Percentiles rank a stretch among this genome's conserved stretches.
These are phyloP conservation scores for Ilyonectria mors-panacis DNA, from an alignment of 2,329 filamentous ascomycete genomes.

Conservation along the genomic window DNA sequence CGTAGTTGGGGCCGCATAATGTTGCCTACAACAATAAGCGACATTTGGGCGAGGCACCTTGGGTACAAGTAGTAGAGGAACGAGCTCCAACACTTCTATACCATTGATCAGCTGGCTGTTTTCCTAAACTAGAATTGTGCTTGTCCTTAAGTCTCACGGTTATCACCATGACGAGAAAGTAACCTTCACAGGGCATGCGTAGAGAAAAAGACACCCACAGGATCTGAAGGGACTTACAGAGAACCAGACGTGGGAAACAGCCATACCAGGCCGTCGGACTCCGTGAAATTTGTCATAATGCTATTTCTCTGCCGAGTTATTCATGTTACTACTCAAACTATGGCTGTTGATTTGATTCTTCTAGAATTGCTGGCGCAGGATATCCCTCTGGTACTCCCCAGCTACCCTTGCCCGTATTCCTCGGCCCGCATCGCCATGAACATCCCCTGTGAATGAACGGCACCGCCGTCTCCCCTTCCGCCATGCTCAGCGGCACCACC, in stretches of 20 bases:
- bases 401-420: constrained; percentile 20
- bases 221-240: too few species aligned
- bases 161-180: too few species aligned
- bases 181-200: too few species aligned
- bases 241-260: neutral
- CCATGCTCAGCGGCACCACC: constrained; percentile 48
- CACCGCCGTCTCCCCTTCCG: constrained; percentile 56
- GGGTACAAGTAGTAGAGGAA: too few species aligned
- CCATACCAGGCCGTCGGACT: neutral
- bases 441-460: constrained; percentile 65
- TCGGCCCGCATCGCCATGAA: constrained; percentile 64
- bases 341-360: constrained; percentile 21
- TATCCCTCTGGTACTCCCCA: constrained; percentile 44
- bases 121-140: too few species aligned
- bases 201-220: too few species aligned
- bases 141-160: too few species aligned
- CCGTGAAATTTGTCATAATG: neutral
- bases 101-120: too few species aligned
- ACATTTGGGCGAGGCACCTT: too few species aligned
- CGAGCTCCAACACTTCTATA: too few species aligned
- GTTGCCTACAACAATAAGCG: too few species aligned
- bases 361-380: constrained; percentile 26
- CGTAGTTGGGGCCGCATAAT: too few species aligned
- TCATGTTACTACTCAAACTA: constrained; percentile 20
- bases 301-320: constrained; percentile 13